phyloP scores from a whole-genome alignment of 176 grass and related monocot species.

The Bothriochloa decipiens region DNA sequence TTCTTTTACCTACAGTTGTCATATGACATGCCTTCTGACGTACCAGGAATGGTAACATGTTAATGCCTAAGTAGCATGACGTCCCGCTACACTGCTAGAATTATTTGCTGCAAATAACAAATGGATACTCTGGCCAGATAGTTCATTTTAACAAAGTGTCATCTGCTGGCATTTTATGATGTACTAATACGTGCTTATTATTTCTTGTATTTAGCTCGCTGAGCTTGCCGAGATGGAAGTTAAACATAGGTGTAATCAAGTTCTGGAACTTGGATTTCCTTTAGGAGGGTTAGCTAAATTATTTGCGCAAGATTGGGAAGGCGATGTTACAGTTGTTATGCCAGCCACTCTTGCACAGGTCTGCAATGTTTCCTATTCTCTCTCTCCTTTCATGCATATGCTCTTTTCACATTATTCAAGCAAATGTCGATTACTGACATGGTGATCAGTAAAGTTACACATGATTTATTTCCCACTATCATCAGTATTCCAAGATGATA shows the following conservation, averaged over 20 bases:
- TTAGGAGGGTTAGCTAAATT: constrained; percentile 84
- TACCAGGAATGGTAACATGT: neutral
- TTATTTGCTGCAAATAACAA: constrained; percentile 10
- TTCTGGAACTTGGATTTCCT: constrained; percentile 87
- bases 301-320: constrained; percentile 97
- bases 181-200: neutral
- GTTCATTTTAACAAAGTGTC: constrained; percentile 7
- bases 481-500: constrained; percentile 93
- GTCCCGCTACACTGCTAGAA: constrained; percentile 8
- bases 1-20: constrained; percentile 5
- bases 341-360: constrained; percentile 90
- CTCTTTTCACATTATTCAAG: neutral
- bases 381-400: neutral
- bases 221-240: constrained; percentile 86
- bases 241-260: constrained; percentile 94
- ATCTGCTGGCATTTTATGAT: constrained; percentile 6
- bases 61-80: constrained; percentile 17
- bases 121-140: neutral
- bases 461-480: constrained; percentile 35
- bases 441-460: constrained; percentile 12
- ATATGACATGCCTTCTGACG: neutral
- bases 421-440: constrained; percentile 6
- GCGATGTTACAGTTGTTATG: constrained; percentile 94
- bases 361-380: neutral
- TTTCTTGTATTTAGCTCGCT: constrained; percentile 21